Conservation (phyloP, 495 filamentous ascomycete species). For the Diplogelasinospora grovesii region DNA sequence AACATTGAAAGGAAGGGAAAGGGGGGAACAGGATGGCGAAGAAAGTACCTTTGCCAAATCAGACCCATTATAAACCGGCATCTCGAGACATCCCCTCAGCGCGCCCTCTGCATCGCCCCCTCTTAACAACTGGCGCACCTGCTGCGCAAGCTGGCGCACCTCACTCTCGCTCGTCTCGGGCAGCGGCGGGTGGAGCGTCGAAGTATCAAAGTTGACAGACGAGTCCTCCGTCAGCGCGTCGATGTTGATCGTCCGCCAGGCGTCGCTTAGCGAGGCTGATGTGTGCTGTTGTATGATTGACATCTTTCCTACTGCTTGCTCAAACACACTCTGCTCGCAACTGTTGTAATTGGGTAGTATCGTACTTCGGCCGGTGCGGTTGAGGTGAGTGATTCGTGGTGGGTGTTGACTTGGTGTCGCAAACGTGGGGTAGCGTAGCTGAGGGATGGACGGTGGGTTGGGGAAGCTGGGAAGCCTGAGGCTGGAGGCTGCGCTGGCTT, state of each 20-base stretch:
- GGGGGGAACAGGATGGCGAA: slow-evolving; percentile 26
- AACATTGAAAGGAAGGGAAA: no score
- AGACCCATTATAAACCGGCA: slow-evolving; percentile 49
- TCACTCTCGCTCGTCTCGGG: slow-evolving; percentile 61
- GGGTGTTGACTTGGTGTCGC: no score
- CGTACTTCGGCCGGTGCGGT: background rate
- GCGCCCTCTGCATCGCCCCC: slow-evolving; percentile 82
- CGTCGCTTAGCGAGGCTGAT: slow-evolving; percentile 43
- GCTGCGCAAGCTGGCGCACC: slow-evolving; percentile 62
- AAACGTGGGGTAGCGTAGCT: no score
- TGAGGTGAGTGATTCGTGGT: background rate
- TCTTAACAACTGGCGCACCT: slow-evolving; percentile 79
- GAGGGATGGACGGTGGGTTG: no score
- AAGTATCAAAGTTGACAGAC: slow-evolving; percentile 75
- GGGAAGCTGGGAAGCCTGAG: no score
- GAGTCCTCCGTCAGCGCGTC: slow-evolving; percentile 86
- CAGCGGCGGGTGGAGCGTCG: slow-evolving; percentile 67
- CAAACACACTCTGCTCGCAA: no score
- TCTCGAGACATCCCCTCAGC: slow-evolving; percentile 70
- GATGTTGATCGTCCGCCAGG: slow-evolving; percentile 91
- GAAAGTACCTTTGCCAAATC: slow-evolving; percentile 61
- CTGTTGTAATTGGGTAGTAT: no score
- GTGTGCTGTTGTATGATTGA: slow-evolving; percentile 53
- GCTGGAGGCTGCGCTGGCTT: no score
- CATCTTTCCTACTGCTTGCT: slow-evolving; percentile 28